phyloP scores from a whole-genome alignment of 2,329 filamentous ascomycete species.

The Aspergillus proliferans region DNA sequence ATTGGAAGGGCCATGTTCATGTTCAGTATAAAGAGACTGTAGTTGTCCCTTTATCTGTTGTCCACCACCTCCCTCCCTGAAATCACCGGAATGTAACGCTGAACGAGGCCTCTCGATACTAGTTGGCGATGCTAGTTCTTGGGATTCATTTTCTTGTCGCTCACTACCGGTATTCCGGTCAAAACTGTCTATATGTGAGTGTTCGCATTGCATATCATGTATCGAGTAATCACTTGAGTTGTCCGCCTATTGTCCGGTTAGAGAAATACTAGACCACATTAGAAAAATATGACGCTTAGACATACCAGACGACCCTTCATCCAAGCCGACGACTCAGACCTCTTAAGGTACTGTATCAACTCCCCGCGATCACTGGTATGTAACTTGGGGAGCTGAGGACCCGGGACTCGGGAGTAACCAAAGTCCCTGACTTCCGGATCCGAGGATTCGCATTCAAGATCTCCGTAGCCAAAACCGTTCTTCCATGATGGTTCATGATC shows the following conservation, averaged over 20 bases:
- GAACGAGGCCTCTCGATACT: slow-evolving; percentile 79
- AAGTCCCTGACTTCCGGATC: slow-evolving; percentile 10
- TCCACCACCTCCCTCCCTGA: slow-evolving; percentile 42
- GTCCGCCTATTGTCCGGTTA: background rate
- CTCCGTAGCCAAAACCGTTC: slow-evolving; percentile 7
- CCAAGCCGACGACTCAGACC: slow-evolving; percentile 70
- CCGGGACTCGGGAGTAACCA: slow-evolving; percentile 9
- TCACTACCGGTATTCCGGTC: slow-evolving; percentile 11
- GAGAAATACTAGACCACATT: background rate
- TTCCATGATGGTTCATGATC: slow-evolving; percentile 6
- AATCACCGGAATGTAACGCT: slow-evolving; percentile 58
- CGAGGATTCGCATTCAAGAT: slow-evolving; percentile 6
- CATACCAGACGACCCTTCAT: slow-evolving; percentile 57
- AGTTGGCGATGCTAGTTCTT: slow-evolving; percentile 49
- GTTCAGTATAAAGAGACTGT: slow-evolving; percentile 10
- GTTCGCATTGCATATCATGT: slow-evolving; percentile 21
- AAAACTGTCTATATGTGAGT: slow-evolving; percentile 14
- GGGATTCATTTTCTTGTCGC: slow-evolving; percentile 25
- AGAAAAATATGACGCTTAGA: slow-evolving; percentile 2
- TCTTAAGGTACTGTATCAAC: slow-evolving; percentile 79
- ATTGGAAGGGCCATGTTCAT: slow-evolving; percentile 11
- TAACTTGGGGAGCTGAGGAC: slow-evolving; percentile 13
- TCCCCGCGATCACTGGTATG: slow-evolving; percentile 58
- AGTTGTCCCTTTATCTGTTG: slow-evolving; percentile 20
- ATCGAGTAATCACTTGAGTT: background rate